Evolutionary conservation across 1,284 basidiomycete genomes (phyloP).

Genomic region (Ustilago vetiveriae): DNA sequence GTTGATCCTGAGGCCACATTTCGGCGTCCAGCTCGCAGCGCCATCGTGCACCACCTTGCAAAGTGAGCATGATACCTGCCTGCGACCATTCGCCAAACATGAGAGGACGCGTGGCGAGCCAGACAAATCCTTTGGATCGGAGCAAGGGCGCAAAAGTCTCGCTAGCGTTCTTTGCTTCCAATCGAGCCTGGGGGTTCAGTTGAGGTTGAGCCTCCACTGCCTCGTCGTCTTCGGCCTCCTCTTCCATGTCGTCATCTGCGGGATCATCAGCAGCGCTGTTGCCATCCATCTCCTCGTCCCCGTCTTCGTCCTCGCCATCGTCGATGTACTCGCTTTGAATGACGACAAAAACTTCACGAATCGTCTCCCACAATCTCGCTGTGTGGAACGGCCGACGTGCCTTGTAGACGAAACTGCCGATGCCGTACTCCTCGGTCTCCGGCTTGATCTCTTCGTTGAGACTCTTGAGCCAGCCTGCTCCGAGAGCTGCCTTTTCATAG

Average conservation of each 20-base stretch:
- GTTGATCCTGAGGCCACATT: conserved; percentile 68
- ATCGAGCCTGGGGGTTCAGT: conserved; percentile 68
- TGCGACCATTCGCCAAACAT: conserved; percentile 70
- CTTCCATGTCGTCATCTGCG: conserved; percentile 20
- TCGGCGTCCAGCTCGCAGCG: conserved; percentile 67
- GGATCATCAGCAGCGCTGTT: conserved; percentile 13
- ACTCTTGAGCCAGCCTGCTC: conserved; percentile 70
- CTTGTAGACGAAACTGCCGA: conserved; percentile 59
- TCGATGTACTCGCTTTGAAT: conserved; percentile 67
- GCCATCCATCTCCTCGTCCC: conserved; percentile 18
- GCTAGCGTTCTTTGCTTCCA: conserved; percentile 67
- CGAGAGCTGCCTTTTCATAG: conserved; percentile 69
- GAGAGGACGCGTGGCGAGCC: conserved; percentile 65
- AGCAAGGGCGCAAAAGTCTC: conserved; percentile 68
- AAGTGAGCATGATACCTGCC: conserved; percentile 69
- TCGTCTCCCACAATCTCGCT: conserved; percentile 68
- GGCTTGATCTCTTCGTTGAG: conserved; percentile 69
- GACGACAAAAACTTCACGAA: conserved; percentile 69
- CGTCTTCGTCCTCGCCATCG: conserved; percentile 54
- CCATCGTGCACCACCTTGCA: conserved; percentile 69
- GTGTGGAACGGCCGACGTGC: conserved; percentile 69
- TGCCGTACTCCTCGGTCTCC: conserved; percentile 68
- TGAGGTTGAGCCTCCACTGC: conserved; percentile 66
- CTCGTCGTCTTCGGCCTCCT: conserved; percentile 49
- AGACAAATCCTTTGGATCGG: conserved; percentile 70